Evolutionary conservation across 2,329 filamentous ascomycete species (phyloP).

Genomic region (Talaromyces sp.): DNA sequence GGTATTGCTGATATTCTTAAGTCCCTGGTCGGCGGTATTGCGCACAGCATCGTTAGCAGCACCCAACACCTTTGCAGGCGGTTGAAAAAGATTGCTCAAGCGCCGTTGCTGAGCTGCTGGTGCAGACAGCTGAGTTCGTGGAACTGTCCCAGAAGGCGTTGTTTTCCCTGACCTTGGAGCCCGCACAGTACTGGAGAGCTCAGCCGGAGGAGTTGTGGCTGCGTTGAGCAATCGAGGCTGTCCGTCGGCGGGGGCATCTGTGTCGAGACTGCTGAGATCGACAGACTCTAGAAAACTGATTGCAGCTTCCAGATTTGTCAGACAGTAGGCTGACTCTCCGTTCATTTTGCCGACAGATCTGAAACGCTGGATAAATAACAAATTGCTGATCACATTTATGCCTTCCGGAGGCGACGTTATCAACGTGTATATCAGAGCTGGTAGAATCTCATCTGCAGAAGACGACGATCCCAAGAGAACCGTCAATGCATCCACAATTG

Average conservation of each 20-base stretch:
- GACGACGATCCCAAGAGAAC: conserved; percentile 67
- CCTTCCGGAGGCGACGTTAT: conserved; percentile 84
- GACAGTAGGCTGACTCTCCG: conserved; percentile 90
- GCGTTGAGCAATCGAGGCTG: conserved; percentile 55
- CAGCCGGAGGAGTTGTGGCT: conserved; percentile 23
- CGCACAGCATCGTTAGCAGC: conserved; percentile 81
- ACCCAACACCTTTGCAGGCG: conserved; percentile 75
- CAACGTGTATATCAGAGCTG: conserved; percentile 91
- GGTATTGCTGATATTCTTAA: conserved; percentile 88
- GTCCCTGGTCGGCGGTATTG: conserved; percentile 81
- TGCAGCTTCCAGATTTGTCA: conserved; percentile 92
- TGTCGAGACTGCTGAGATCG: conserved; percentile 81
- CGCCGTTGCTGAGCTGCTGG: conserved; percentile 63
- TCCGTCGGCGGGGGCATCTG: conserved; percentile 70
- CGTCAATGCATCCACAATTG: conserved; percentile 82
- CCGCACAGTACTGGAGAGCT: conserved; percentile 27
- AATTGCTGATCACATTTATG: conserved; percentile 86
- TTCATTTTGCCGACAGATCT: conserved; percentile 80
- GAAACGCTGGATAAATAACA: conserved; percentile 92
- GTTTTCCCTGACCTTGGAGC: conserved; percentile 27
- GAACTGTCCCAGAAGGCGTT: conserved; percentile 32
- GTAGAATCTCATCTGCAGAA: conserved; percentile 94
- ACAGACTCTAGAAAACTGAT: conserved; percentile 95
- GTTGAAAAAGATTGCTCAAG: conserved; percentile 81
- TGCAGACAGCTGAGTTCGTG: conserved; percentile 28